These are phyloP conservation scores for Rhizopus stolonifer DNA, from an alignment of 371 early-diverging fungal species.

Conservation along the genomic window DNA sequence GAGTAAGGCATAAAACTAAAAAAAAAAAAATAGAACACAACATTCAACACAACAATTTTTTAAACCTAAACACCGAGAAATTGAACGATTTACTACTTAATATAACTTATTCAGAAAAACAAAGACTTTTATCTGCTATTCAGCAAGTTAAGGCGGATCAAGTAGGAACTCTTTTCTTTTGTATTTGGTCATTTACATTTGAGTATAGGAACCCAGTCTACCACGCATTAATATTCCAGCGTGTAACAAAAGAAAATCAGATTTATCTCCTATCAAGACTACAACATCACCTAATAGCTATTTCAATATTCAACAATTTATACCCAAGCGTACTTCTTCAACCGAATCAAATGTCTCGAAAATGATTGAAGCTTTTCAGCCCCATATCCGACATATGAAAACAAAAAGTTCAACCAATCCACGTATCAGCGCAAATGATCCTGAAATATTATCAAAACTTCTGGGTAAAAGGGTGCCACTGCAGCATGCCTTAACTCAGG, in stretches of 20 bases:
- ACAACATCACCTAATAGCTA: slow-evolving; percentile 3
- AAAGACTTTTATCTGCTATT: slow-evolving; percentile 14
- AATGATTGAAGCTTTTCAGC: slow-evolving; percentile 22
- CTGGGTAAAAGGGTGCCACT: slow-evolving; percentile 21
- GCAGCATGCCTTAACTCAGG: slow-evolving; percentile 17
- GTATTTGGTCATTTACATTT: too few relatives aligned
- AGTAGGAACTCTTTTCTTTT: too few relatives aligned
- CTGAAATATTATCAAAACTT: slow-evolving; percentile 20
- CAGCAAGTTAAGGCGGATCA: slow-evolving; percentile 19
- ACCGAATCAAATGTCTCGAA: slow-evolving; percentile 19
- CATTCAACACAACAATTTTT: slow-evolving; percentile 18
- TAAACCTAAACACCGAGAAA: slow-evolving; percentile 16
- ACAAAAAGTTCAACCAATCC: slow-evolving; percentile 10
- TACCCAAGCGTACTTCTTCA: slow-evolving; percentile 32
- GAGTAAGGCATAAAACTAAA: neutral
- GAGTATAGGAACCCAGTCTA: neutral
- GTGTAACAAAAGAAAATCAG: neutral
- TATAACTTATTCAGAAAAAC: slow-evolving; percentile 10
- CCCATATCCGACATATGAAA: neutral
- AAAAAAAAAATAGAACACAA: slow-evolving; percentile 11
- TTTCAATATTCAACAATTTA: slow-evolving; percentile 26
- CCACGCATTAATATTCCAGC: slow-evolving; percentile 18
- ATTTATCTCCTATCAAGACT: neutral
- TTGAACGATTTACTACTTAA: slow-evolving; percentile 11
- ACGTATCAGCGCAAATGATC: slow-evolving; percentile 16